Evolutionary conservation across 2,329 filamentous ascomycete species (phyloP), one percentile per base, ranked within the genome.

Genomic region (Scorias spongiosa): DNA sequence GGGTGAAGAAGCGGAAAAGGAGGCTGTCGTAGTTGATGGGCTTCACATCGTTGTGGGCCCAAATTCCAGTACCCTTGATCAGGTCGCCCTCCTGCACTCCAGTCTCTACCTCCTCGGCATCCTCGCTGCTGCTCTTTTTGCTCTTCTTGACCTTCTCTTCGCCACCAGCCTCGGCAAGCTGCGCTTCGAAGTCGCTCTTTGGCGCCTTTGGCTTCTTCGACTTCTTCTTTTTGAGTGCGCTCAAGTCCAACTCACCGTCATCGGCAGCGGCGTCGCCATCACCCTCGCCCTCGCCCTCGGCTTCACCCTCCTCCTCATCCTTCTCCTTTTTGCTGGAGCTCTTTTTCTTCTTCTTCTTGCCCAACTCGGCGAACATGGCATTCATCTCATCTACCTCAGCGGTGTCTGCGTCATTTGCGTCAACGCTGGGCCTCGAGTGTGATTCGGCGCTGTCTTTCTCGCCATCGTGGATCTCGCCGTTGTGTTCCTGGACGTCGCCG

Each of bases 1-100:
- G 82, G 61, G 78, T 81, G 77, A 95, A 98, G 76, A 98, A 98
- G 55, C 91, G 85, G 59, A 74, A 76, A 52, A 96, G 80, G 42
- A 98, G 79, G 50, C 87, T 75, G 58, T 79, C 76, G 75, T 95
- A 98, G 60, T 75, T 79, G 66, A 96, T 86, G 51, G 79, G 65
- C 61, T 79, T 78, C 46, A 76, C 79, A 63, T 81, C 77, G 59
- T 88, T 78, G 70, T 94, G 87, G 52, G 74, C 69, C 85, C 86
- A 95, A 67, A 94, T 84, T 49, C 88, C 88, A 38, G 86, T 94
- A 54, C 88, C 88, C 62, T 80, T 75, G 55, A 88, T 79, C 71
- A 87, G 81, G 58, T 94, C 86, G 53, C 86, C 87, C 60, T 71
- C 66, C 48, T 71, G 67, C 3, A 81, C 47, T 26, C 57, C 53